Base-by-base conservation (phyloP, 1,139 yeast genomes). In the Nakaseomyces sp. region DNA sequence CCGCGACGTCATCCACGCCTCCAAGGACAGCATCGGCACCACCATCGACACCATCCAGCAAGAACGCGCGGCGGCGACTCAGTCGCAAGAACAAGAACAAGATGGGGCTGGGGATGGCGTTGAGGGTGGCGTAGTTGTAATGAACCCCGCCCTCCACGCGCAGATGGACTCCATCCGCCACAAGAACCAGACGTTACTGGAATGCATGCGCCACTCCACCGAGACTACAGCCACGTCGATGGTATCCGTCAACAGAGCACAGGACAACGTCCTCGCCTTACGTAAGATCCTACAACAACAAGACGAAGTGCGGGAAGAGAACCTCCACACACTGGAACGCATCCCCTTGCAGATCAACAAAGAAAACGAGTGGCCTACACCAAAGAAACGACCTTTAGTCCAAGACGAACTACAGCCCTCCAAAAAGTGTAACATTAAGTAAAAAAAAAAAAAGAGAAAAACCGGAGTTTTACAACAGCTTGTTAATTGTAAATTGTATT, bases 21-120 rank as follows among this genome's bases (percentile, higher is more conserved):
- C 62, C 2, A 33, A 55, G 5, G 40, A 42, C 5, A 41, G 40
- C 8, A 56, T 57, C 28, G 49, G 46, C 10, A 33, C 48, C 7
- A 46, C 51, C 9, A 30, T 55, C 17, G 40, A 36, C 7, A 22
- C 48, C 4, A 35, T 35, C 17, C 38, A 35, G 28, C n/a, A n/a
- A n/a, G n/a, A n/a, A n/a, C n/a, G n/a, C n/a, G n/a, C n/a, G n/a
- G n/a, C n/a, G n/a, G n/a, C n/a, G n/a, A n/a, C n/a, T n/a, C n/a
- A n/a, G n/a, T 12, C 38, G 28, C 12, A 35, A 16, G 18, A 35
- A 22, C 12, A 12, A 8, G 38, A 5, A 35, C 17, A 17, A 28
- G 5, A 20, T 20, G 18, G 28, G 22, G n/a, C n/a, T n/a, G n/a
- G n/a, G n/a, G n/a, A n/a, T n/a, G n/a, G n/a, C n/a, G n/a, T n/a